phyloP scores from a whole-genome alignment of 257 asterid species.

The Lycium barbarum region DNA sequence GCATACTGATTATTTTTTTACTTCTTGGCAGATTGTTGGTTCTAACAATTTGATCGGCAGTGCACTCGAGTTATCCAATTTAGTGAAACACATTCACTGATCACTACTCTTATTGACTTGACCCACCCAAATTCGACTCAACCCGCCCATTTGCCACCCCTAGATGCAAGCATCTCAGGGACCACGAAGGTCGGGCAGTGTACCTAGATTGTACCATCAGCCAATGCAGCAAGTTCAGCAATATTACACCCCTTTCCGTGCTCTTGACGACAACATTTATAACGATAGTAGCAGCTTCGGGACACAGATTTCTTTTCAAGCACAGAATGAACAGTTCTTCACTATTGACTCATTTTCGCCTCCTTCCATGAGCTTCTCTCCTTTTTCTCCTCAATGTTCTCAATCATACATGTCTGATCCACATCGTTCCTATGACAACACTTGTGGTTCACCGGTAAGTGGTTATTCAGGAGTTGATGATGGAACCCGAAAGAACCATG shows the following conservation, averaged over 20 bases:
- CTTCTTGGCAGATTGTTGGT: conserved; percentile 20
- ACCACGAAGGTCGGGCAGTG: conserved; percentile 53
- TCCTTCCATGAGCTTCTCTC: conserved; percentile 62
- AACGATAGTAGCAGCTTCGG: conserved; percentile 55
- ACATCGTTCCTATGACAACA: conserved; percentile 55
- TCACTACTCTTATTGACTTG: neutral
- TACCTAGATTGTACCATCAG: conserved; percentile 50
- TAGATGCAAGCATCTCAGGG: conserved; percentile 75
- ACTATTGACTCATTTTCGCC: conserved; percentile 87
- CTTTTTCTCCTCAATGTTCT: conserved; percentile 83
- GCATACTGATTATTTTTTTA: neutral
- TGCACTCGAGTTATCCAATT: neutral
- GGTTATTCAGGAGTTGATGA: conserved; percentile 85
- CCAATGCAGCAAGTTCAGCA: conserved; percentile 59
- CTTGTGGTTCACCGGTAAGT: conserved; percentile 79
- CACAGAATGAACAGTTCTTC: conserved; percentile 65
- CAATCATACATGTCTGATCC: conserved; percentile 68
- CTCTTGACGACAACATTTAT: conserved; percentile 48
- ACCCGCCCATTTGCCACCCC: neutral
- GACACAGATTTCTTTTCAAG: conserved; percentile 53
- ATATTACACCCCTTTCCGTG: conserved; percentile 53
- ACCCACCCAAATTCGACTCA: too few species aligned
- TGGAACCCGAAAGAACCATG: conserved; percentile 66
- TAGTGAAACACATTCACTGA: neutral
- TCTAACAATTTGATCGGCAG: neutral